Conservation (phyloP, 2,329 filamentous ascomycete species). For the Corynespora cassiicola region DNA sequence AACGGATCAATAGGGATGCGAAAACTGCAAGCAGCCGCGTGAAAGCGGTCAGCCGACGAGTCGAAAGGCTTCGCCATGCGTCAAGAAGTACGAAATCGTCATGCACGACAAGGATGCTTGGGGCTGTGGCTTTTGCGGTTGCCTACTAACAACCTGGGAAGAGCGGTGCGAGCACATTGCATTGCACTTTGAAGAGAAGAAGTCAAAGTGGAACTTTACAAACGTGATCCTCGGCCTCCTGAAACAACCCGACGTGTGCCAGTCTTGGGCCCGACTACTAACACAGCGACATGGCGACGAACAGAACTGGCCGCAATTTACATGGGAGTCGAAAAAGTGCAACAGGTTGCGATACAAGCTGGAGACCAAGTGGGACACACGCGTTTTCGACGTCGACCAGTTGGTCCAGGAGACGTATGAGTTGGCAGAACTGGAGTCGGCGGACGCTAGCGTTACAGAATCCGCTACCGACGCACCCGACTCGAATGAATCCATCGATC, state of each 20-base stretch:
- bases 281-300: slow-evolving; percentile 62
- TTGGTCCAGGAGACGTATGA: slow-evolving; percentile 67
- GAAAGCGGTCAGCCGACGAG: slow-evolving; percentile 60
- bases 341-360: slow-evolving; percentile 70
- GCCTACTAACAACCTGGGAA: slow-evolving; percentile 67
- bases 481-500: slow-evolving; percentile 29
- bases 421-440: slow-evolving; percentile 49
- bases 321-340: slow-evolving; percentile 70
- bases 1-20: slow-evolving; percentile 54
- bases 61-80: slow-evolving; percentile 55
- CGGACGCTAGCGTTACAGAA: slow-evolving; percentile 28
- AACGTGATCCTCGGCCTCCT: slow-evolving; percentile 71
- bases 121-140: slow-evolving; percentile 73
- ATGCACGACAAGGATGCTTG: slow-evolving; percentile 70
- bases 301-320: slow-evolving; percentile 47
- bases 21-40: slow-evolving; percentile 70
- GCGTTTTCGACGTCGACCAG: slow-evolving; percentile 59
- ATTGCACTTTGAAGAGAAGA: slow-evolving; percentile 69
- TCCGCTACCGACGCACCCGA: slow-evolving; percentile 24
- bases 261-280: slow-evolving; percentile 67
- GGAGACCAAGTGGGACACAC: slow-evolving; percentile 67
- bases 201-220: slow-evolving; percentile 71
- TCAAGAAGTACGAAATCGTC: slow-evolving; percentile 48
- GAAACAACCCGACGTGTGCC: slow-evolving; percentile 68
- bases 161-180: slow-evolving; percentile 73